A percentile compares a stretch with the other conserved stretches of the same genome.
phyloP scores from a whole-genome alignment of 805 yeast genomes.

The Yamadazyma kitorensis region DNA sequence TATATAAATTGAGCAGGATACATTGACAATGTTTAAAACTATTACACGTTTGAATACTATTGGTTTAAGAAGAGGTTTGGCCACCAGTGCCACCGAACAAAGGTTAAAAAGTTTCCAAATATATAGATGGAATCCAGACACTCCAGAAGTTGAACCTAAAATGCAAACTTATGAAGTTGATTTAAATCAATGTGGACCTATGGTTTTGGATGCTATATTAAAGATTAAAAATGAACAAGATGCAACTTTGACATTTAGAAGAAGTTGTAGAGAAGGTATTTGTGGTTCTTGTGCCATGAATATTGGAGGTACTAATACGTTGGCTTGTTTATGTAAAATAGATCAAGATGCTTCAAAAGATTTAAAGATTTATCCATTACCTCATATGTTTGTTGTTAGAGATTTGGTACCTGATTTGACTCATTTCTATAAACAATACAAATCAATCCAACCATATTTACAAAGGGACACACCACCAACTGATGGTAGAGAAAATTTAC shows the following conservation, averaged over 20 bases:
- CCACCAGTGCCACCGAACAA: slow-evolving; percentile 50
- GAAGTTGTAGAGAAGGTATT: slow-evolving; percentile 99
- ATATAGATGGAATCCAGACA: slow-evolving; percentile 98
- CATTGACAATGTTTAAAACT: slow-evolving; percentile 5
- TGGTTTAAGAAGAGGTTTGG: slow-evolving; percentile 29
- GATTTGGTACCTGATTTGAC: slow-evolving; percentile 98
- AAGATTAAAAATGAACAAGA: slow-evolving; percentile 97
- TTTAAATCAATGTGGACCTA: slow-evolving; percentile 92
- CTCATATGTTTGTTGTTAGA: slow-evolving; percentile 96
- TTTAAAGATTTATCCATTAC: slow-evolving; percentile 90
- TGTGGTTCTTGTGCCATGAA: slow-evolving; percentile 99
- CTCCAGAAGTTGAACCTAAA: slow-evolving; percentile 87
- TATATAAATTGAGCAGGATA: no score
- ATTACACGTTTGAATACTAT: slow-evolving; percentile 2
- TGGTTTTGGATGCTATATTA: slow-evolving; percentile 92
- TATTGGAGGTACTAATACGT: slow-evolving; percentile 95
- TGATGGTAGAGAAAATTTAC: slow-evolving; percentile 92
- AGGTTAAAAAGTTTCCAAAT: slow-evolving; percentile 82
- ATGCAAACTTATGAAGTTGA: slow-evolving; percentile 83
- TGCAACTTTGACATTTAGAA: slow-evolving; percentile 90
- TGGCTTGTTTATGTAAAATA: slow-evolving; percentile 94
- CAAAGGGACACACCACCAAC: slow-evolving; percentile 78
- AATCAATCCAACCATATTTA: slow-evolving; percentile 94
- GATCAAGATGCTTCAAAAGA: slow-evolving; percentile 75
- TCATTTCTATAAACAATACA: slow-evolving; percentile 96